A percentile compares a stretch with the other conserved stretches of the same genome.
Conservation (phyloP, 257 asterid species). For the Solanum medicagineum region DNA sequence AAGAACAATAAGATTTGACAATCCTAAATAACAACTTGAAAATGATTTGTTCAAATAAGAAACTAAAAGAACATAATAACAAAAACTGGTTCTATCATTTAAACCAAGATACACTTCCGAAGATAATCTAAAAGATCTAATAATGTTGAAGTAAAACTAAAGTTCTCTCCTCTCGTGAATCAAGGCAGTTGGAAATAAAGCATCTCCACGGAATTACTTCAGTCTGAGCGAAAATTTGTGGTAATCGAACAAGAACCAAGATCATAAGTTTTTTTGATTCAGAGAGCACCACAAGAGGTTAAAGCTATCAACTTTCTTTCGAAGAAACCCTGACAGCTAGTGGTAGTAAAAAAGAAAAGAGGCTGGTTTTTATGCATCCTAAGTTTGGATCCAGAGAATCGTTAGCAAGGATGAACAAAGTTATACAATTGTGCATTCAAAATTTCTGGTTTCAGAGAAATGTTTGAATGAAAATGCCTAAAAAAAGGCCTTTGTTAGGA, state of each 20-base stretch:
- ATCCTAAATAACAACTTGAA: not conserved
- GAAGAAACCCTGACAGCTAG: not conserved
- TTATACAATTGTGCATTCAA: not conserved
- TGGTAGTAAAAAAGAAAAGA: not conserved
- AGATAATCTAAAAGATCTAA: not conserved
- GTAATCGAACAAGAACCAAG: not conserved
- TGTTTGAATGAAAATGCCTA: not conserved
- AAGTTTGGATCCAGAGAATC: not conserved
- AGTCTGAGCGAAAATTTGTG: not conserved
- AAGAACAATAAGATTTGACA: not conserved
- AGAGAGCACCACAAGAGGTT: not conserved
- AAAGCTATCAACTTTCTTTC: not conserved
- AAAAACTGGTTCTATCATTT: not conserved
- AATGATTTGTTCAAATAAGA: not conserved
- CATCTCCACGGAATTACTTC: not conserved
- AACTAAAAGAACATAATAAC: not conserved
- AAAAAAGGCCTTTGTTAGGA: not conserved
- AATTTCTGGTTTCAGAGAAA: not conserved
- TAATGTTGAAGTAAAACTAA: not conserved
- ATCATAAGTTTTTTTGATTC: not conserved
- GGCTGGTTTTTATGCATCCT: not conserved
- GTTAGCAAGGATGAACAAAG: not conserved
- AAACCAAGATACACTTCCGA: not conserved
- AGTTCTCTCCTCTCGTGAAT: not conserved
- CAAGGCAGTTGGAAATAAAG: not conserved